Conservation (phyloP, 805 yeast species). For the Kluyveromyces siamensis region DNA sequence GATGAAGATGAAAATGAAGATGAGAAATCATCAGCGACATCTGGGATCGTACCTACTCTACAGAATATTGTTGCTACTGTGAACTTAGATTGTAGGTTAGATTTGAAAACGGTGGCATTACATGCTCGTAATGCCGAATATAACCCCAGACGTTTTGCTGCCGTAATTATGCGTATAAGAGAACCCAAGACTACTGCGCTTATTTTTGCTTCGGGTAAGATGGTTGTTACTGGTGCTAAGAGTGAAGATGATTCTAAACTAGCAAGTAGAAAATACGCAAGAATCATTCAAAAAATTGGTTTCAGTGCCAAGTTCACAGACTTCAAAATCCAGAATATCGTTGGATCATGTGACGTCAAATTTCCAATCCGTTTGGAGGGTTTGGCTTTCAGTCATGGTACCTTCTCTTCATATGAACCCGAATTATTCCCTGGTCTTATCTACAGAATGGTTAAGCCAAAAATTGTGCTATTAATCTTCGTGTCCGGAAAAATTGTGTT, state of each 20-base stretch:
- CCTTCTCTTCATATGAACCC: constrained; percentile 97
- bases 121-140: constrained; percentile 99
- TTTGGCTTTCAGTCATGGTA: constrained; percentile 94
- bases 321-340: constrained; percentile 95
- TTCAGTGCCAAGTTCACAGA: constrained; percentile 97
- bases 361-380: constrained; percentile 97
- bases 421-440: constrained; percentile 96
- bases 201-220: constrained; percentile 96
- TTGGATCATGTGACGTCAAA: constrained; percentile 97
- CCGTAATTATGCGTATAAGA: constrained; percentile 97
- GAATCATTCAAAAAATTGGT: constrained; percentile 95
- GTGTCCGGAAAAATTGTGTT: constrained; percentile 96
- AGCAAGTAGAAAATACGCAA: constrained; percentile 94
- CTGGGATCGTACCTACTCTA: constrained; percentile 90
- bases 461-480: constrained; percentile 88
- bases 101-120: constrained; percentile 91
- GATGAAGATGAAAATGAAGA: constrained; percentile 14
- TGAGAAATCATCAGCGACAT: constrained; percentile 62
- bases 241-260: constrained; percentile 97
- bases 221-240: constrained; percentile 99
- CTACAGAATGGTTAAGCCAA: constrained; percentile 99
- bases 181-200: constrained; percentile 98
- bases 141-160: constrained; percentile 98
- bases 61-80: constrained; percentile 98
- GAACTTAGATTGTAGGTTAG: constrained; percentile 90